Conservation (phyloP, 441 rosid genomes). For the Pelargonium australe region DNA sequence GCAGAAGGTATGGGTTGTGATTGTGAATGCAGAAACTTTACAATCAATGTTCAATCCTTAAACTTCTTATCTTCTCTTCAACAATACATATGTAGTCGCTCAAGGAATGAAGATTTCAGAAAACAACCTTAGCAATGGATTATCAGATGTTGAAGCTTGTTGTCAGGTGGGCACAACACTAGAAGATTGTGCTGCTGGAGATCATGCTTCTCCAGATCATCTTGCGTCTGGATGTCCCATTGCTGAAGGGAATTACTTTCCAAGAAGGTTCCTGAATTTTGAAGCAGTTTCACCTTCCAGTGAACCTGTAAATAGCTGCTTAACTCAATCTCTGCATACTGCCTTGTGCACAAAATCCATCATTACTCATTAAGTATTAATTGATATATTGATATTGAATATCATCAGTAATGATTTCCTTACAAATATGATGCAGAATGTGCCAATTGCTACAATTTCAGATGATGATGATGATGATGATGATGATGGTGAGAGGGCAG, state of each 20-base stretch:
- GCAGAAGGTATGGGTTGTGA: background rate
- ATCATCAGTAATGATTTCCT: background rate
- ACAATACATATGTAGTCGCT: background rate
- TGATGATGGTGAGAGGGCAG: background rate
- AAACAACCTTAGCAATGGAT: background rate
- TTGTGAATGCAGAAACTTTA: background rate
- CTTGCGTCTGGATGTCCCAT: constrained; percentile 2
- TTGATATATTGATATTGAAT: constrained; percentile 3
- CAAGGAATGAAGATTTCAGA: background rate
- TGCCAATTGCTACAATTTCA: constrained; percentile 1
- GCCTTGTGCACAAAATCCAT: background rate
- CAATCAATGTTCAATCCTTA: background rate
- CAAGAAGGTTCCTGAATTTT: background rate
- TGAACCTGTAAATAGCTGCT: background rate
- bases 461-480: constrained; percentile 9
- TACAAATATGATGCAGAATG: constrained; percentile 4
- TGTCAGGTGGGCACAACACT: background rate
- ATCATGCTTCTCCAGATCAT: background rate
- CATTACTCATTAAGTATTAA: background rate
- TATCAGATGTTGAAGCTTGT: constrained; percentile 1
- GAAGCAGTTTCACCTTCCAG: background rate
- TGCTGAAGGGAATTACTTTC: background rate
- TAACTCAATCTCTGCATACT: background rate
- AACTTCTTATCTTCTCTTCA: background rate
- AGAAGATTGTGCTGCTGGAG: background rate